These are phyloP conservation scores for Fraxinus paxiana DNA, from an alignment of 305 asterid genomes.

Conservation along the genomic window DNA sequence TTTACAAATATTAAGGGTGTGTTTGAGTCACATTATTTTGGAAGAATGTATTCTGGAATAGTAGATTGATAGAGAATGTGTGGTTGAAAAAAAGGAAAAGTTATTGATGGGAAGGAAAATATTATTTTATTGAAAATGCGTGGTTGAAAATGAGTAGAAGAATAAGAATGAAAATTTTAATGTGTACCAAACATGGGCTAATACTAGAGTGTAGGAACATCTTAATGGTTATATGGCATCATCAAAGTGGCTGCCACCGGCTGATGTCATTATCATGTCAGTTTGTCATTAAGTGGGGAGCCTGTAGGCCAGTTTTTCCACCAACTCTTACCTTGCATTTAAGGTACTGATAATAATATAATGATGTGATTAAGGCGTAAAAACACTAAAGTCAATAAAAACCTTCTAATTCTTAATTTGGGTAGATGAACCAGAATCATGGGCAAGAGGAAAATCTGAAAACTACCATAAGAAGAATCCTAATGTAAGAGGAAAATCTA, in stretches of 20 bases:
- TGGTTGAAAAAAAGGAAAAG: too few relatives aligned
- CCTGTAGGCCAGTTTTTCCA: not conserved
- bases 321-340: not conserved
- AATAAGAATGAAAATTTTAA: too few relatives aligned
- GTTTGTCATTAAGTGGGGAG: not conserved
- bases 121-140: too few relatives aligned
- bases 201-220: not conserved
- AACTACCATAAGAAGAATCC: not conserved
- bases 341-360: not conserved
- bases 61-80: too few relatives aligned
- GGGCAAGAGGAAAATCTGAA: not conserved
- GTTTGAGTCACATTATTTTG: too few relatives aligned
- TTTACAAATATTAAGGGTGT: not conserved
- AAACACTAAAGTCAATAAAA: not conserved
- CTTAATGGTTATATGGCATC: not conserved
- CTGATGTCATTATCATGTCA: not conserved
- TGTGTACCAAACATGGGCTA: too few relatives aligned
- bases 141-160: too few relatives aligned
- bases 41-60: too few relatives aligned
- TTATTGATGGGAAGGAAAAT: too few relatives aligned
- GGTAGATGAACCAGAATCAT: not conserved
- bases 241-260: not conserved
- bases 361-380: not conserved
- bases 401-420: not conserved
- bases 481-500: not conserved